Percentiles rank a stretch among this genome's conserved stretches.
phyloP scores from a whole-genome alignment of 2,329 filamentous ascomycete genomes.

The Hymenoscyphus fraxineus region DNA sequence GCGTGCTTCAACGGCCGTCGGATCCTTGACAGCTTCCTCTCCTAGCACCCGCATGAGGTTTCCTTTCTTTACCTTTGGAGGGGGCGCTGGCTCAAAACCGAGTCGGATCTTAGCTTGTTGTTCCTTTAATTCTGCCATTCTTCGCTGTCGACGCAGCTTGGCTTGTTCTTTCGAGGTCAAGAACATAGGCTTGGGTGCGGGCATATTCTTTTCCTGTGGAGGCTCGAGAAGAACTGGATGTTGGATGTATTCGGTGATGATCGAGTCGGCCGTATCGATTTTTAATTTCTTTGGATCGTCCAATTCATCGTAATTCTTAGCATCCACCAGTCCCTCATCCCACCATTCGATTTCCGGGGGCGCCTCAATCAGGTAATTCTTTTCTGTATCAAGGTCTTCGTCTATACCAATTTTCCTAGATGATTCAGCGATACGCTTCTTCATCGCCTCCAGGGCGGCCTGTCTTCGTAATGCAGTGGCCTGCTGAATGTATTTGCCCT shows the following conservation, averaged over 20 bases:
- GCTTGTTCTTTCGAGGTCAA: conserved; percentile 87
- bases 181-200: conserved; percentile 83
- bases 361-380: conserved; percentile 77
- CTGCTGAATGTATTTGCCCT: conserved; percentile 96
- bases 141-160: conserved; percentile 82
- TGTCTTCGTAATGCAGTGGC: conserved; percentile 85
- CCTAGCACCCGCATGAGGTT: conserved; percentile 97
- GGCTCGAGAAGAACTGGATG: conserved; percentile 89
- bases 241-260: conserved; percentile 87
- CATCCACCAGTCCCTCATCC: conserved; percentile 83
- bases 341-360: conserved; percentile 96
- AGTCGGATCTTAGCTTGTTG: conserved; percentile 93
- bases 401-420: conserved; percentile 90
- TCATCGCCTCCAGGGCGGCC: conserved; percentile 87
- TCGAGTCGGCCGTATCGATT: conserved; percentile 72
- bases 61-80: conserved; percentile 93
- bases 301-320: conserved; percentile 69
- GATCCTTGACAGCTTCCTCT: conserved; percentile 83
- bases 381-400: conserved; percentile 84
- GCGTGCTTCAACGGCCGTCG: conserved; percentile 90
- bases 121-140: conserved; percentile 92
- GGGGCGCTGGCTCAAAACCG: conserved; percentile 82
- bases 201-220: conserved; percentile 79
- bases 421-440: conserved; percentile 83
- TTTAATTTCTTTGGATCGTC: conserved; percentile 64